A percentile compares a stretch with the other conserved stretches of the same genome.
Evolutionary conservation across 176 grass and related monocot species (phyloP).

Genomic region (Oryza punctata): DNA sequence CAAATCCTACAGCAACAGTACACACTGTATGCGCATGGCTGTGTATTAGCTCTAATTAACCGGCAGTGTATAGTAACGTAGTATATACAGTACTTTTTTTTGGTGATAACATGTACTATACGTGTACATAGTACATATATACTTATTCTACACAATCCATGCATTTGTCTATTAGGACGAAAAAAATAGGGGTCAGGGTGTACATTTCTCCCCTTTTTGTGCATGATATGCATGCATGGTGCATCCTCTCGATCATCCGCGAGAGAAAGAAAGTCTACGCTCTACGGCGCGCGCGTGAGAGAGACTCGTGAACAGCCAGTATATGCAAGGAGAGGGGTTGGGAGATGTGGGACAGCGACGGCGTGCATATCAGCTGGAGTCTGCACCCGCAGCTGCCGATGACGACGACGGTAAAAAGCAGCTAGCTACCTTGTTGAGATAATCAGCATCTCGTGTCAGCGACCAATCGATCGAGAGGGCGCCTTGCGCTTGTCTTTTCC

Average conservation of each 20-base stretch:
- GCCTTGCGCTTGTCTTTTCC: neutral
- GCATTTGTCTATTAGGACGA: no score
- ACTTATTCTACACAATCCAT: neutral
- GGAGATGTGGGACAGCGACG: slow-evolving; percentile 45
- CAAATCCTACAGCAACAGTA: no score
- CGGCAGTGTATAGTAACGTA: no score
- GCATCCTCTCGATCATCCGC: neutral
- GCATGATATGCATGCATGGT: neutral
- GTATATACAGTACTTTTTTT: no score
- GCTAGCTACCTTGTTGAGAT: neutral
- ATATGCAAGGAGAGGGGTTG: neutral
- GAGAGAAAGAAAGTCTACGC: neutral
- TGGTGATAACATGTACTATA: no score
- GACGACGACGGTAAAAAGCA: neutral
- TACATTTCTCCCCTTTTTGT: neutral
- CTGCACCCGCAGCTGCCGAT: slow-evolving; percentile 15
- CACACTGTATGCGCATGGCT: no score
- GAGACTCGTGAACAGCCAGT: neutral
- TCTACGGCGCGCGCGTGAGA: neutral
- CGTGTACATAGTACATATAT: no score
- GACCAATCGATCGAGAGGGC: neutral
- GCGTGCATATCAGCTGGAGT: slow-evolving; percentile 57
- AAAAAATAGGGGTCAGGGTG: no score
- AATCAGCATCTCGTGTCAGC: neutral
- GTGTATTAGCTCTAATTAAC: no score